Evolutionary conservation across 2,329 filamentous ascomycete species (phyloP).

Genomic region (Fusarium sambucinum): DNA sequence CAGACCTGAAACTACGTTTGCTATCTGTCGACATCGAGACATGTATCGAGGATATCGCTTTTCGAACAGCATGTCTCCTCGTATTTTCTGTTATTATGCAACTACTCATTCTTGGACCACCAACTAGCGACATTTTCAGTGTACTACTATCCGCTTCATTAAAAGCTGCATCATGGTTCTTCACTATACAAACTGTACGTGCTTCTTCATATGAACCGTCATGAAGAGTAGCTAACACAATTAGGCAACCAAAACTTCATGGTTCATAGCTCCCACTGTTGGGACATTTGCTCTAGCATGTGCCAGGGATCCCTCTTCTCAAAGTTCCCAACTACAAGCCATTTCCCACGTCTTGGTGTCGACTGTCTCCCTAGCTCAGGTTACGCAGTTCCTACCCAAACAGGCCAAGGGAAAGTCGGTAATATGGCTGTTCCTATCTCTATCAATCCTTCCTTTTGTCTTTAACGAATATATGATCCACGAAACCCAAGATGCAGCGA

Average conservation of each 20-base stretch:
- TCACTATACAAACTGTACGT: conserved; percentile 50
- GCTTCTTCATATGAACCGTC: rapidly evolving
- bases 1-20: background rate
- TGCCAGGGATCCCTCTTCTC: conserved; percentile 46
- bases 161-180: conserved; percentile 55
- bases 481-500: conserved; percentile 17
- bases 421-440: conserved; percentile 51
- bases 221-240: background rate
- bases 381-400: conserved; percentile 49
- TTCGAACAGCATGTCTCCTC: conserved; percentile 38
- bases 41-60: conserved; percentile 43
- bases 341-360: conserved; percentile 48
- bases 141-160: conserved; percentile 43
- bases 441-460: conserved; percentile 51
- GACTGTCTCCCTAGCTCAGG: conserved; percentile 50
- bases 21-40: conserved; percentile 46
- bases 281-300: conserved; percentile 52
- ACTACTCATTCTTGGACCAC: conserved; percentile 42
- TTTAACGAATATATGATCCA: conserved; percentile 47
- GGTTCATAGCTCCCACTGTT: conserved; percentile 48
- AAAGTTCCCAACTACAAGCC: conserved; percentile 47
- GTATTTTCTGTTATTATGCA: conserved; percentile 32
- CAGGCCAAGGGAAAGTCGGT: conserved; percentile 42
- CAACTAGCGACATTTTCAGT: conserved; percentile 20
- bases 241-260: conserved; percentile 52